Evolutionary conservation across 768 basidiomycete genomes (phyloP).

Genomic region (Serendipita sp.): DNA sequence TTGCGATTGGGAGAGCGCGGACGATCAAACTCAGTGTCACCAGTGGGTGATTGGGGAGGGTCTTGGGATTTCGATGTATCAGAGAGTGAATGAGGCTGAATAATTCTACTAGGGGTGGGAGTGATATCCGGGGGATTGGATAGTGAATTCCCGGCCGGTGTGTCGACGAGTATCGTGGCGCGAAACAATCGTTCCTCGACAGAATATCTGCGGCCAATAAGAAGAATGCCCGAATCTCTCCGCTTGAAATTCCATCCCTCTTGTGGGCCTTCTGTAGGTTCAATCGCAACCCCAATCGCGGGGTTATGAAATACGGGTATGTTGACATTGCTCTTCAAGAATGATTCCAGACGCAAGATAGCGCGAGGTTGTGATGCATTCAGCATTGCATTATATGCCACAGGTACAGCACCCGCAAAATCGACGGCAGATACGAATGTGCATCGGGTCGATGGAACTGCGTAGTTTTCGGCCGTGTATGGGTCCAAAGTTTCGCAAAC

Average conservation of each 20-base stretch:
- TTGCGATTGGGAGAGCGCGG: not conserved
- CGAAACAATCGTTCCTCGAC: slow-evolving; percentile 7
- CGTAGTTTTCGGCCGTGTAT: slow-evolving; percentile 82
- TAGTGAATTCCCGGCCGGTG: not conserved
- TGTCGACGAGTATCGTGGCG: slow-evolving; percentile 16
- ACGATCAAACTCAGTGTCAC: not conserved
- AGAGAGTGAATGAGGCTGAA: not conserved
- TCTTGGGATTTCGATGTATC: not conserved
- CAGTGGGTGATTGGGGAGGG: not conserved
- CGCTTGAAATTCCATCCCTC: slow-evolving; percentile 12
- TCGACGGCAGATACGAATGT: slow-evolving; percentile 75
- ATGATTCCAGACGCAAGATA: slow-evolving; percentile 58
- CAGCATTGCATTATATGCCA: slow-evolving; percentile 70
- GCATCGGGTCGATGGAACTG: slow-evolving; percentile 84
- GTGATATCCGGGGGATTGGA: not conserved
- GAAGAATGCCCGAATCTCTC: slow-evolving; percentile 6
- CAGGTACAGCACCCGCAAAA: slow-evolving; percentile 70
- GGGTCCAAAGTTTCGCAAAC: slow-evolving; percentile 92
- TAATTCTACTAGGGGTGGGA: not conserved
- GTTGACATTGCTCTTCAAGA: slow-evolving; percentile 48
- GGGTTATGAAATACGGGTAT: slow-evolving; percentile 59
- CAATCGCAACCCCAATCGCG: slow-evolving; percentile 30
- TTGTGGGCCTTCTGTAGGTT: slow-evolving; percentile 7
- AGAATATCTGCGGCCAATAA: slow-evolving; percentile 9
- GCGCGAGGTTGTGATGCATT: slow-evolving; percentile 61